Evolutionary conservation across 176 grass and related monocot genomes (phyloP).

Genomic region (Sorghum bicolor): Sorghum_bicolor_NCBIv3 NC_012871.2:9541001-9541500

Average conservation of each 20-base stretch:
- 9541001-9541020: slow-evolving; percentile 26
- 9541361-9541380: slow-evolving; percentile 61
- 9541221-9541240: slow-evolving; percentile 42
- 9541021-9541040: slow-evolving; percentile 71
- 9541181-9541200: slow-evolving; percentile 7
- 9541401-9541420: slow-evolving; percentile 54
- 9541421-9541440: background rate
- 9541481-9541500: background rate
- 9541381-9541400: slow-evolving; percentile 88
- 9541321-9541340: slow-evolving; percentile 39
- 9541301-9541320: slow-evolving; percentile 47
- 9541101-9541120: slow-evolving; percentile 64
- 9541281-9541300: slow-evolving; percentile 53
- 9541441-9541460: background rate
- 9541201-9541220: slow-evolving; percentile 16
- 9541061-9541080: slow-evolving; percentile 63
- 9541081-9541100: slow-evolving; percentile 85
- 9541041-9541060: slow-evolving; percentile 47
- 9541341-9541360: slow-evolving; percentile 7
- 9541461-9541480: background rate
- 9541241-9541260: slow-evolving; percentile 50
- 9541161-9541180: slow-evolving; percentile 2
- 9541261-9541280: slow-evolving; percentile 59
- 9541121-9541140: slow-evolving; percentile 33
- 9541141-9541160: slow-evolving; percentile 45